Evolutionary conservation across 352 stramenopile genomes (phyloP).

Genomic region (Elongisporangium prolatum): DNA sequence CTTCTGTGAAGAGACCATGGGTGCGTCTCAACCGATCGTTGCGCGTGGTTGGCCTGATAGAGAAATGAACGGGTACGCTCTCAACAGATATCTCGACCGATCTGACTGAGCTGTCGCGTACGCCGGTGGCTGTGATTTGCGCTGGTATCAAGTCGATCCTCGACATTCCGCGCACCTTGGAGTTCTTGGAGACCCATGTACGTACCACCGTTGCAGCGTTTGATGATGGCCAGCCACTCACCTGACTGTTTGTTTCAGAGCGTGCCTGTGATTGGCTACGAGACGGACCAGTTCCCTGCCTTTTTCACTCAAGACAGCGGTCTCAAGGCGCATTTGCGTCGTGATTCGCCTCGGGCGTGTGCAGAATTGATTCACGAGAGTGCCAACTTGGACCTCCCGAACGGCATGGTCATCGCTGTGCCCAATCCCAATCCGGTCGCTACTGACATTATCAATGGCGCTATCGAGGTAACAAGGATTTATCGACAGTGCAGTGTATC

Average conservation of each 20-base stretch:
- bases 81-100: slow-evolving; percentile 93
- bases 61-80: too few species aligned
- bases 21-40: slow-evolving; percentile 23
- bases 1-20: slow-evolving; percentile 91
- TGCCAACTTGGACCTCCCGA: slow-evolving; percentile 71
- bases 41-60: neutral
- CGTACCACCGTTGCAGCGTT: neutral
- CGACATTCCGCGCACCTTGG: slow-evolving; percentile 95
- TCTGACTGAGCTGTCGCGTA: slow-evolving; percentile 94
- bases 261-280: slow-evolving; percentile 92
- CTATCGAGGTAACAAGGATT: slow-evolving; percentile 64
- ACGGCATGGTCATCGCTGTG: slow-evolving; percentile 85
- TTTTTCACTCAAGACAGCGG: slow-evolving; percentile 97
- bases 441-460: slow-evolving; percentile 83
- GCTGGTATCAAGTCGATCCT: slow-evolving; percentile 99
- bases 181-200: slow-evolving; percentile 95
- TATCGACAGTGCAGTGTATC: neutral
- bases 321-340: slow-evolving; percentile 72
- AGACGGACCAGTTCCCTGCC: slow-evolving; percentile 93
- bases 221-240: slow-evolving; percentile 1
- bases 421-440: slow-evolving; percentile 87
- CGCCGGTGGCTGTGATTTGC: slow-evolving; percentile 95
- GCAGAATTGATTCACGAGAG: slow-evolving; percentile 82
- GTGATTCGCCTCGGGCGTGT: slow-evolving; percentile 85
- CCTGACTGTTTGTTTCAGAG: slow-evolving; percentile 45